Base-by-base conservation (phyloP, 768 basidiomycete genomes). In the Phanerodontia chrysosporium region DNA sequence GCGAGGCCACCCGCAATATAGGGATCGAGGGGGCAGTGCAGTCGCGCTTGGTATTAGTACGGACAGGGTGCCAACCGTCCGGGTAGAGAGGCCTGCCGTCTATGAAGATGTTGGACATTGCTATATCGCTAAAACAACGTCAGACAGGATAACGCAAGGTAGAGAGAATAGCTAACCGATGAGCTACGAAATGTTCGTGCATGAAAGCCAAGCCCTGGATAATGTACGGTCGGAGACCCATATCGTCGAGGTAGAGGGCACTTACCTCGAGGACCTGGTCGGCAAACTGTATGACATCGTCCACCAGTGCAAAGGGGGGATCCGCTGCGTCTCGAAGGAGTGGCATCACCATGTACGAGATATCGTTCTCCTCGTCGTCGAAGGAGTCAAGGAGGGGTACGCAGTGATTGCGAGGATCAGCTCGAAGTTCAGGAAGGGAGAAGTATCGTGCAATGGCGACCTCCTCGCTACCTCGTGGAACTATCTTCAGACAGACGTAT, bases 401-500 rank as follows among this genome's bases (percentile, higher is more conserved):
- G 21, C 61, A 70, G 49, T 70, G 68, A 35, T 70, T 70, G 7
- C 22, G 27, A 0, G 69, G 59, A 35, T 67, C 61, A 13, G 52
- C 7, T 2, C 56, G 52, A 5, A 61, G 16, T 0, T 18, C 27
- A 2, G n/a, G 21, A 2, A 53, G 30, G 6, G 59, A 58, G 22
- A 2, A 70, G 51, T 25, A 46, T 58, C 16, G 9, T 5, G 63
- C 65, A 4, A 71, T 65, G 3, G 22, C 9, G 1, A 53, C 30
- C 35, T 72, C 70, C 3, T 30, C 1, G 22, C 63, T 57, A 0
- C 45, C 55, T 0, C 58, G 54, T 5, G 22, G 0, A 0, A 74
- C 60, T 1, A 45, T 42, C 28, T 77, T 77, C n/a, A 78, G 59
- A 12, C 63, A 67, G 0, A 77, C 70, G 1, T 64, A 48, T 3